These are phyloP conservation scores for Pontederia crassipes DNA, from an alignment of 176 grass and related monocot genomes.

Conservation along the genomic window DNA sequence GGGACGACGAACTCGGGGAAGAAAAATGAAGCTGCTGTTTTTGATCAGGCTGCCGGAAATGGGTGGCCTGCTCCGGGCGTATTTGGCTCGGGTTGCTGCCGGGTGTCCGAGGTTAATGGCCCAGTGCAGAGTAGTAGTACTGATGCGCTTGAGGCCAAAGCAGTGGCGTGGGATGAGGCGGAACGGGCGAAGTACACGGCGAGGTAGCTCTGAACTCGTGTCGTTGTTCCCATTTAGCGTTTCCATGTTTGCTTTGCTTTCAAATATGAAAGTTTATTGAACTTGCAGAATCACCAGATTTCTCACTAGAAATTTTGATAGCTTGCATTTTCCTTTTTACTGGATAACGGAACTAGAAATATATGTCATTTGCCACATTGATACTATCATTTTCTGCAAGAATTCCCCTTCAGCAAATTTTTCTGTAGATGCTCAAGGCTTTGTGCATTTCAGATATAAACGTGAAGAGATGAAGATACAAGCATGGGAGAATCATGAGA, in stretches of 20 bases:
- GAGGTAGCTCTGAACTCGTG: conserved; percentile 26
- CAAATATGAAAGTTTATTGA: neutral
- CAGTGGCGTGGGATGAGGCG: conserved; percentile 72
- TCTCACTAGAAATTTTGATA: neutral
- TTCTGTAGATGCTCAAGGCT: no score
- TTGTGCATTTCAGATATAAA: conserved; percentile 48
- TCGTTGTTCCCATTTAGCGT: neutral
- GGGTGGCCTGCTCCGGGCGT: conserved; percentile 1
- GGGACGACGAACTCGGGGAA: conserved; percentile 20
- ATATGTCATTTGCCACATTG: no score
- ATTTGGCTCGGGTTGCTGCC: conserved; percentile 2
- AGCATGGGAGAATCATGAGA: conserved; percentile 96
- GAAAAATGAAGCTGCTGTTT: conserved; percentile 1
- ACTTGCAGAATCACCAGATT: neutral
- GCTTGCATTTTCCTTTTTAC: no score
- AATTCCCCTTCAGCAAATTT: no score
- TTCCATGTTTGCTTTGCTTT: neutral
- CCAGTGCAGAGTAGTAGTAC: neutral
- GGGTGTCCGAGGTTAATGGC: conserved; percentile 7
- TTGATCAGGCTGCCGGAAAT: neutral
- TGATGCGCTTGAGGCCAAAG: conserved; percentile 52
- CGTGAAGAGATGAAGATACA: conserved; percentile 84
- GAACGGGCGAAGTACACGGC: conserved; percentile 79
- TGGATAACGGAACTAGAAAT: no score
- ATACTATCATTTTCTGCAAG: no score